Base-by-base conservation (phyloP, 139 green algal species). In the Picochlorum sp. region DNA sequence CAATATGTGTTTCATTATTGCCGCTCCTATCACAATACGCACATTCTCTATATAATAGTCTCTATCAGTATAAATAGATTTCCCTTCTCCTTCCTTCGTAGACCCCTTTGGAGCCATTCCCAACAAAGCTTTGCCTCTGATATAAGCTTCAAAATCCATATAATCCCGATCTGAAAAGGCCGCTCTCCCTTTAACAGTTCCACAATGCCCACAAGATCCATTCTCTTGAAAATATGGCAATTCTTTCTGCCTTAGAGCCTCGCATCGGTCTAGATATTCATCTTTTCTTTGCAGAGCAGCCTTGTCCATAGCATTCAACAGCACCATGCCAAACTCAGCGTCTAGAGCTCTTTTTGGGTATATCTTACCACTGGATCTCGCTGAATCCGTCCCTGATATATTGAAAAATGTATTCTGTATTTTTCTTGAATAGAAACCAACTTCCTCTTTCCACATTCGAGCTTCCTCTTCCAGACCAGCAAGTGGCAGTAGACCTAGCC, bases 1-100 rank as follows among this genome's bases (percentile, higher is more conserved):
- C 22, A 59, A 35, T 3, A 57, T 37, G 20, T 69, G 54, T 22
- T 44, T 22, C 20, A 69, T 22, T 5, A 69, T 26, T 2, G 7
- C 26, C 3, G 4, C 25, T 8, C 61, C 61, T 2, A 56, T 22
- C 1, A 35, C 26, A 29, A 69, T 32, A 12, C 61, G 61, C 33
- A 63, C 33, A 13, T 43, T 36, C 6, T 63, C 53, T 9, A 53
- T 53, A 33, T 31, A 53, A 5, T n/a, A 31, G 24, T 29, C 39
- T 47, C 39, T 16, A 26, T 47, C 22, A 7, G 18, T 47, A 14
- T 47, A 47, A 5, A n/a, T n/a, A 47, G 20, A 47, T 16, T 47
- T n/a, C 22, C 22, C 39, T n/a, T 47, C 39, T n/a, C 22, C 24
- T 5, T 22, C 44, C 26, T 29, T 24, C 28, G 44, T 47, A 53